These are phyloP conservation scores for Brassica balearica DNA, from an alignment of 441 rosid genomes.

Conservation along the genomic window DNA sequence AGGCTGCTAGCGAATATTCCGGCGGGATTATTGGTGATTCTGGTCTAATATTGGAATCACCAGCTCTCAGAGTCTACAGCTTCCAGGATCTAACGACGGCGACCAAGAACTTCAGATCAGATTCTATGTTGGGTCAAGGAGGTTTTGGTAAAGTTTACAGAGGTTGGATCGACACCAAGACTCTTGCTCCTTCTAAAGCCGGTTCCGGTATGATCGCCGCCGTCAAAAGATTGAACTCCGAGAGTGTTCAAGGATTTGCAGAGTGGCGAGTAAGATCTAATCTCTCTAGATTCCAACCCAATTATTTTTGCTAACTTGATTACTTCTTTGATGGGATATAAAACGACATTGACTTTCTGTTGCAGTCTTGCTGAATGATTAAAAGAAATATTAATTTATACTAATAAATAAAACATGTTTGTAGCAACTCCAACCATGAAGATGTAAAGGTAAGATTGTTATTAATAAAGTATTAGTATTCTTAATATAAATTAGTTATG, in stretches of 20 bases:
- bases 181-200: constrained; percentile 5
- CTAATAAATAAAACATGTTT: background rate
- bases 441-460: too few species aligned
- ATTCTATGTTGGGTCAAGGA: constrained; percentile 8
- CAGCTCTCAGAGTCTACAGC: background rate
- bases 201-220: background rate
- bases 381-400: background rate
- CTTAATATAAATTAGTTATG: too few species aligned
- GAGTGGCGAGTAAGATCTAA: constrained; percentile 14
- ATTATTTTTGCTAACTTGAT: background rate
- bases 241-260: constrained; percentile 11
- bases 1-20: background rate
- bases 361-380: constrained; percentile 10
- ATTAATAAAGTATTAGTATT: too few species aligned
- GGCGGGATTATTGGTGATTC: background rate
- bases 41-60: constrained; percentile 6
- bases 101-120: constrained; percentile 1
- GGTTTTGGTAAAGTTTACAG: constrained; percentile 4
- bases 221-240: background rate
- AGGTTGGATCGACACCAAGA: constrained; percentile 8
- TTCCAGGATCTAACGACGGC: background rate
- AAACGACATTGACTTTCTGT: constrained; percentile 36
- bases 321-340: constrained; percentile 16
- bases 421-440: background rate
- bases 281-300: background rate